phyloP scores from a whole-genome alignment of 495 filamentous ascomycete species.

The Haplographium delicatum region DNA sequence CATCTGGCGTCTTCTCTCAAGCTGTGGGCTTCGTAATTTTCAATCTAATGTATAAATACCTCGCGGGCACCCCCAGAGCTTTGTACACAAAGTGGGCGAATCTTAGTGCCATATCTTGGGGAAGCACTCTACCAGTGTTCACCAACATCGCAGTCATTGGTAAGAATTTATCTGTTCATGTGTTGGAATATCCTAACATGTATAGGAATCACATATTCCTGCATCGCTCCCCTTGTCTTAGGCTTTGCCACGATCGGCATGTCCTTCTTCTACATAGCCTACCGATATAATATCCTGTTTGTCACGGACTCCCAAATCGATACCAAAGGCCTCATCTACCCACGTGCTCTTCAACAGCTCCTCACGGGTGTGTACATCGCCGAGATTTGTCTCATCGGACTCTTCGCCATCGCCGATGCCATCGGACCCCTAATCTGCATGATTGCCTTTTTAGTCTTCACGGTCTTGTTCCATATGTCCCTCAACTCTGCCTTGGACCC shows the following conservation, averaged over 20 bases:
- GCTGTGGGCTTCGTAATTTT: conserved; percentile 73
- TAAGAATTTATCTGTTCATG: conserved; percentile 14
- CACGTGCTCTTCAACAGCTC: conserved; percentile 85
- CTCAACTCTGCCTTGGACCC: conserved; percentile 76
- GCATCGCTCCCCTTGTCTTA: conserved; percentile 85
- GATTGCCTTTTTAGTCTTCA: conserved; percentile 75
- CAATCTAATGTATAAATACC: conserved; percentile 64
- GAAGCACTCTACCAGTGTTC: conserved; percentile 80
- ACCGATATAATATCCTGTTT: conserved; percentile 92
- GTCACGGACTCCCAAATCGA: conserved; percentile 81
- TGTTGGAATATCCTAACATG: conserved; percentile 16
- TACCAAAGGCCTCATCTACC: conserved; percentile 85
- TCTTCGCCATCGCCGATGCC: conserved; percentile 70
- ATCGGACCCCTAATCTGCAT: conserved; percentile 78
- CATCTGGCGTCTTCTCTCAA: conserved; percentile 68
- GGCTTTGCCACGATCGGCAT: conserved; percentile 83
- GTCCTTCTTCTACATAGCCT: conserved; percentile 85
- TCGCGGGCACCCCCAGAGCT: conserved; percentile 52
- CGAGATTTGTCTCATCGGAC: conserved; percentile 81
- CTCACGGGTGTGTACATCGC: conserved; percentile 83
- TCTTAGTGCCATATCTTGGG: conserved; percentile 69
- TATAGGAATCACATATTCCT: conserved; percentile 75
- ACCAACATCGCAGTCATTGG: conserved; percentile 85
- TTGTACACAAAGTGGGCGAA: conserved; percentile 57
- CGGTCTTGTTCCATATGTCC: conserved; percentile 73